Base-by-base conservation (phyloP, 306 rosid genomes). In the Trifolium repens region DNA sequence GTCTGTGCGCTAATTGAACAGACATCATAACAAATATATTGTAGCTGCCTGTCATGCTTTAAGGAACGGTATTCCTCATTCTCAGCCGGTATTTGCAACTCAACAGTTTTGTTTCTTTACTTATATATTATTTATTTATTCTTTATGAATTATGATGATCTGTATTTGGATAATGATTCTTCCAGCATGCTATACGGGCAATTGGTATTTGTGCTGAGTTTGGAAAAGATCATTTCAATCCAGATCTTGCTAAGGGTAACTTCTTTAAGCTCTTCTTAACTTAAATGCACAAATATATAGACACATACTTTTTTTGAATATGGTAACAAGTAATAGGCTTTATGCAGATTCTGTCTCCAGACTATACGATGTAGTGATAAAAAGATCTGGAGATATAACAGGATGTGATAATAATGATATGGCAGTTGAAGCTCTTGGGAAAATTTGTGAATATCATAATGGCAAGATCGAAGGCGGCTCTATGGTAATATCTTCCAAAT, bases 351-450 rank as follows among this genome's bases (percentile, higher is more conserved):
- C 74, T 63, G 9, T 76, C 22, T 17, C 32, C 17, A 17, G 26
- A 14, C 43, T 81, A 4, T 43, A 7, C 44, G 8, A 13, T 69
- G 30, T 52, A 22, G 24, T 22, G 24, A 22, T 22, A 22, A 22
- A 8, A 14, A 12, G 15, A 34, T 62, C 10, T 7, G 44, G 15
- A 14, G 67, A 61, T 32, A 2, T 42, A 12, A 16, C n/a, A 63
- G 8, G 1, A 63, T 34, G 17, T 35, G 84, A 75, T 81, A 40
- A 17, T 17, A 22, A 22, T 22, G 24, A 22, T 22, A 22, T 22
- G 2, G 73, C 81, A 27, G 78, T 70, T 63, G 78, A 78, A 44
- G 78, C 81, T 64, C 40, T 81, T 16, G 84, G 84, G 27, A 81
- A 71, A 71, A 71, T 81, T 43, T 75, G 64, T 64, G 73, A 75